Base-by-base conservation (phyloP, 352 stramenopile genomes). In the Halophytophthora polymorphica region DNA sequence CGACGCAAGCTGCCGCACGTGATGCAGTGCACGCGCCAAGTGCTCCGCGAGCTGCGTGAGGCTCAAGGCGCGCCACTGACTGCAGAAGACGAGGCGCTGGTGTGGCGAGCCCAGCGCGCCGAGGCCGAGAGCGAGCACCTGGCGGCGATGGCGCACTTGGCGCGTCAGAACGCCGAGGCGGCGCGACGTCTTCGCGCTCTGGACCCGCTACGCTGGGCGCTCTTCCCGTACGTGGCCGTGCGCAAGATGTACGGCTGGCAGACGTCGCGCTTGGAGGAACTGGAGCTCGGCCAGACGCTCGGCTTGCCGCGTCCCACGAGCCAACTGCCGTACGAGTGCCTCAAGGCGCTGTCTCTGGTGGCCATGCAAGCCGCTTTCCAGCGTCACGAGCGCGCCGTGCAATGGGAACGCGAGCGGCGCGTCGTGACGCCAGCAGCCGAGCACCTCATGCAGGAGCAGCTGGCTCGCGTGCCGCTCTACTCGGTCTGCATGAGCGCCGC, bases 211-310 rank as follows among this genome's bases (percentile, higher is more conserved):
- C 64, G 49, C 12, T 82, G 71, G 71, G 72, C 68, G 6, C n/a
- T 82, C 13, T 82, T 75, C 50, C 71, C 71, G 40, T 64, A 76
- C 44, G 36, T 77, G 45, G 46, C 65, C 4, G 39, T 64, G 38
- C 52, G 65, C 14, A 66, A 75, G 50, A 56, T 82, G 44, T 82
- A 77, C 56, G 71, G 71, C 18, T 82, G 71, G 71, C 69, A 78
- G 48, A 73, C 68, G 15, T 77, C 71, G 13, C 45, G 58, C 28
- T 61, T 73, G 17, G 38, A 61, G 17, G 43, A 61, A 12, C 45
- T 68, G 18, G 56, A 68, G 15, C 58, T 73, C 28, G 58, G 56
- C 12, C 33, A 47, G 21, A 59, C 42, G 0, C 12, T 69, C 37
- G 51, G 56, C 0, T 21, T 66, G 2, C 28, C 52, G n/a, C 44